Conservation (phyloP, 441 rosid genomes). For the Aleurites moluccanus region DNA sequence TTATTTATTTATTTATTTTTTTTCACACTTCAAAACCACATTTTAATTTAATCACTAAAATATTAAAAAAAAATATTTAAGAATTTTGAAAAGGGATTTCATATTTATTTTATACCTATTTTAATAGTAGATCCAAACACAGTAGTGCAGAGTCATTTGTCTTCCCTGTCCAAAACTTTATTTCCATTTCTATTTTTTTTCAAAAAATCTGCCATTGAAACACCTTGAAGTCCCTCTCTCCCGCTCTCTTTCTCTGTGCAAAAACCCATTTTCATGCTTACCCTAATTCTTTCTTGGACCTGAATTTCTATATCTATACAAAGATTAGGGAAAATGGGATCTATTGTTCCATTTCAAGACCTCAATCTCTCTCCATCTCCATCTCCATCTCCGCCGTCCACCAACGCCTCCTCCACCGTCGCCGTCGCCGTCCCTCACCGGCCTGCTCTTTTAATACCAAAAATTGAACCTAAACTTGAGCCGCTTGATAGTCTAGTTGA, state of each 20-base stretch:
- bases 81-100: too few relatives aligned
- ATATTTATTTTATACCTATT: too few relatives aligned
- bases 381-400: constrained; percentile 17
- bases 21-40: too few relatives aligned
- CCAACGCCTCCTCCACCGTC: constrained; percentile 7
- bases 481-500: constrained; percentile 44
- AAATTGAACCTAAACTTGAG: constrained; percentile 58
- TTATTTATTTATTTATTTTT: too few relatives aligned
- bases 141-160: too few relatives aligned
- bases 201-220: neutral
- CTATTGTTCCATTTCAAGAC: constrained; percentile 48
- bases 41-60: too few relatives aligned
- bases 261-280: constrained; percentile 1
- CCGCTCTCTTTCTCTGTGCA: neutral
- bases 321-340: constrained; percentile 41
- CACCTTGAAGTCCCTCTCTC: neutral
- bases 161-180: neutral
- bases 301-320: neutral
- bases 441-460: constrained; percentile 35
- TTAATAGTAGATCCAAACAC: too few relatives aligned
- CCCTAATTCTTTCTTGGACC: neutral
- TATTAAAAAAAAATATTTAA: too few relatives aligned
- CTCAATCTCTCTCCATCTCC: constrained; percentile 53
- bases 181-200: neutral
- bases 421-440: neutral